These are phyloP conservation scores for Stephanocyclus meneghinianus DNA, from an alignment of 352 stramenopile species.

Conservation along the genomic window DNA sequence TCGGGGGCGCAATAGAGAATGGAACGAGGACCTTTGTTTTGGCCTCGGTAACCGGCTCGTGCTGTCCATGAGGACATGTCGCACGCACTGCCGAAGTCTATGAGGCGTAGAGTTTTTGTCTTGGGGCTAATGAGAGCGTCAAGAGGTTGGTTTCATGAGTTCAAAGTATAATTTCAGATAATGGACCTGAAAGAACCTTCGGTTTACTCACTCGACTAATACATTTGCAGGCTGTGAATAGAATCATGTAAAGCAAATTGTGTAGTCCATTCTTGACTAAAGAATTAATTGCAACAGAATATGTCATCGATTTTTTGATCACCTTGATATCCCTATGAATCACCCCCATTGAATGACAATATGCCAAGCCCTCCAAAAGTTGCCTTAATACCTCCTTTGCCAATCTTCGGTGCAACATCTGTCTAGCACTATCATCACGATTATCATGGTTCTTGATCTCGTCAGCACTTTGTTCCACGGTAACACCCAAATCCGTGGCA, in stretches of 20 bases:
- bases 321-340: constrained; percentile 50
- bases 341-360: constrained; percentile 48
- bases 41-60: constrained; percentile 39
- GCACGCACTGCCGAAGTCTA: constrained; percentile 51
- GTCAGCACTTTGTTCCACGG: background rate
- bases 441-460: background rate
- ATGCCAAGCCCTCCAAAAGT: constrained; percentile 41
- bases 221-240: constrained; percentile 37
- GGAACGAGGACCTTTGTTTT: constrained; percentile 37
- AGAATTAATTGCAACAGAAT: no score
- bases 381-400: constrained; percentile 40
- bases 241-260: background rate
- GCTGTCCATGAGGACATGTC: constrained; percentile 40
- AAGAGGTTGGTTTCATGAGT: background rate
- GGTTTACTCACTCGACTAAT: constrained; percentile 34
- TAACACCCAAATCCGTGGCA: constrained; percentile 34
- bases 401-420: constrained; percentile 22
- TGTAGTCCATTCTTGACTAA: no score
- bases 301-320: background rate
- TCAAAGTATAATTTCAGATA: background rate
- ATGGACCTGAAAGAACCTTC: background rate
- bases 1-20: constrained; percentile 50
- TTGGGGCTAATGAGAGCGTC: constrained; percentile 10
- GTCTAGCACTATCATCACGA: background rate
- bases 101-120: constrained; percentile 32